phyloP scores from a whole-genome alignment of 2,329 filamentous ascomycete species.

The Alternaria conjuncta region DNA sequence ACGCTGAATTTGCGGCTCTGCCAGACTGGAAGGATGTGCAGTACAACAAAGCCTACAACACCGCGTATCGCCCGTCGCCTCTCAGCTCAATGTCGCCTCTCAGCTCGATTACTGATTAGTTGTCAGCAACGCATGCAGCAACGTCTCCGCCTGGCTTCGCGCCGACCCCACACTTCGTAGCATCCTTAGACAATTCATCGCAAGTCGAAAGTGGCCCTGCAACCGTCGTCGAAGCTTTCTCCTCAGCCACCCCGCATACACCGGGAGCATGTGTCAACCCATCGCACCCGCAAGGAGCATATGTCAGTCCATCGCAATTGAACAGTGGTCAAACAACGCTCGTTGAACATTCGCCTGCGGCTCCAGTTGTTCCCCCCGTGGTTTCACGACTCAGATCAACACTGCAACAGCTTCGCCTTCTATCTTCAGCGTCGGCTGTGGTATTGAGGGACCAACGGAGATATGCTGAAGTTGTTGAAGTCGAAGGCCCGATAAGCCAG shows the following conservation, averaged over 20 bases:
- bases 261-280: background rate
- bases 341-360: background rate
- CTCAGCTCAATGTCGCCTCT: background rate
- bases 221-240: background rate
- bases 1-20: constrained; percentile 2
- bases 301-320: background rate
- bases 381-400: background rate
- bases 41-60: background rate
- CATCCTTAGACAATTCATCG: background rate
- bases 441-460: background rate
- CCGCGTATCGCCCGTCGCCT: background rate
- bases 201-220: background rate
- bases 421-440: background rate
- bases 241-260: background rate
- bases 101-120: background rate
- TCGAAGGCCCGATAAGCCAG: background rate
- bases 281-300: background rate
- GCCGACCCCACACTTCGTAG: background rate
- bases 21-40: constrained; percentile 6
- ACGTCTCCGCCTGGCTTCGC: background rate
- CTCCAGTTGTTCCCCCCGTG: background rate
- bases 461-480: background rate
- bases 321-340: background rate
- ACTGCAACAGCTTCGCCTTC: background rate
- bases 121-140: background rate